A percentile compares a stretch with the other conserved stretches of the same genome.
Evolutionary conservation across 1,139 yeast genomes (phyloP).

Genomic region (Pichia sp.): DNA sequence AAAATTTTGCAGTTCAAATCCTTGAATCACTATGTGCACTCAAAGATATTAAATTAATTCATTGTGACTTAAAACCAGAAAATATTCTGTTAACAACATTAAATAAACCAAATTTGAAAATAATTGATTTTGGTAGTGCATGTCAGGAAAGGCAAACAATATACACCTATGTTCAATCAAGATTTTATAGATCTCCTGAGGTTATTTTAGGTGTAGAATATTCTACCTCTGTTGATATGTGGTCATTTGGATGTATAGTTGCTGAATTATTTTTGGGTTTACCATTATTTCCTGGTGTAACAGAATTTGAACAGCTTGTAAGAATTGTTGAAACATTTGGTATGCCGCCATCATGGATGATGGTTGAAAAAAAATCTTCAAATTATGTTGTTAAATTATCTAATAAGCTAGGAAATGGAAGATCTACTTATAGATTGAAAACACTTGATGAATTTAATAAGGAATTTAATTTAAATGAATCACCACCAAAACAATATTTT

Average conservation of each 20-base stretch:
- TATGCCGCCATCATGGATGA: slow-evolving; percentile 90
- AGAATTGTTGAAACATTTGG: slow-evolving; percentile 83
- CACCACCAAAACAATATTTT: slow-evolving; percentile 81
- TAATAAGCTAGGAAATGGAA: slow-evolving; percentile 20
- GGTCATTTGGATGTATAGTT: slow-evolving; percentile 96
- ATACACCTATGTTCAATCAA: slow-evolving; percentile 89
- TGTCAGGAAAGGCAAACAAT: slow-evolving; percentile 88
- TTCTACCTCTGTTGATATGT: slow-evolving; percentile 92
- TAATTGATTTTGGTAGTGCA: slow-evolving; percentile 95
- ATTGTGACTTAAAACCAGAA: slow-evolving; percentile 96
- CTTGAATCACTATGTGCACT: slow-evolving; percentile 74
- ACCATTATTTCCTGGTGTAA: slow-evolving; percentile 92
- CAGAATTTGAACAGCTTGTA: slow-evolving; percentile 85
- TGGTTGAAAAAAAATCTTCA: slow-evolving; percentile 80
- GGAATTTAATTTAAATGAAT: slow-evolving; percentile 55
- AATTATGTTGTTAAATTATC: slow-evolving; percentile 54
- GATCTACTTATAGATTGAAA: slow-evolving; percentile 41
- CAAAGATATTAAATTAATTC: slow-evolving; percentile 80
- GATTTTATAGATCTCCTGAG: slow-evolving; percentile 96
- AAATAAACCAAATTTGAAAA: slow-evolving; percentile 83
- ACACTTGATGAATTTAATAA: slow-evolving; percentile 53
- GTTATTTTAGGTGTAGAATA: slow-evolving; percentile 87
- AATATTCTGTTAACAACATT: slow-evolving; percentile 77
- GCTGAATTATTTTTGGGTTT: slow-evolving; percentile 90
- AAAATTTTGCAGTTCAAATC: slow-evolving; percentile 72